Evolutionary conservation across 768 basidiomycete genomes (phyloP), one percentile per base, ranked within the genome.

Genomic region (Kwoniella sp.): DNA sequence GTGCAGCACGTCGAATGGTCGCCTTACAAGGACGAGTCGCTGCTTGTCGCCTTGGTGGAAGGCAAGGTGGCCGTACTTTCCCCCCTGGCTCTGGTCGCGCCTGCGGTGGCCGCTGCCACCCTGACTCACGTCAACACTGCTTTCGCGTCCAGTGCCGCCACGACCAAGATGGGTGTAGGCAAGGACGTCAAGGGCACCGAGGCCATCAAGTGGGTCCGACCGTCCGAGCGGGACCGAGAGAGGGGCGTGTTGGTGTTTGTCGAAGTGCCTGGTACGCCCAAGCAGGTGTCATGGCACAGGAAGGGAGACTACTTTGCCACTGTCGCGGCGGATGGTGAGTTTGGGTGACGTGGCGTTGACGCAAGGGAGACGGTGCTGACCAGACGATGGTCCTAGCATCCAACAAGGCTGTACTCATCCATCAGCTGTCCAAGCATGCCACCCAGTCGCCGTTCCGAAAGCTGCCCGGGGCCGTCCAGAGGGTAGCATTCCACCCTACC

Each of bases 381-480:
- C n/a, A n/a, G n/a, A 33, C 32, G 32, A 10, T 33, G 10, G 81
- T 77, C 61, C 80, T 78, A 59, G 87, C 84, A 43, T 80, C 79
- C 28, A 87, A 89, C 69, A 85, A 86, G 29, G 83, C 84, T 38
- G 88, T 96, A 25, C 90, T 93, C 83, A 95, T 99, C 45, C 95
- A 99, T 70, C 95, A 99, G 70, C 73, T 95, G 15, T 86, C 88
- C 25, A 85, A 87, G 55, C 84, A 91, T 70, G 87, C 95, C 74
- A 96, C 93, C 3, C 95, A 99, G 76, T 89, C 91, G 4, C 95
- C 95, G 10, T 98, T 99, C 83, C 90, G 86, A 74, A 92, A 90
- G 74, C 82, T 93, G 59, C 88, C 88, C 75, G 95, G 95, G 27
- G 70, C 81, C 12, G 85, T 96, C 8, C 95, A 99, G 75, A 76